phyloP scores from a whole-genome alignment of 2,329 filamentous ascomycete genomes.

The Cytospora leucostoma region DNA sequence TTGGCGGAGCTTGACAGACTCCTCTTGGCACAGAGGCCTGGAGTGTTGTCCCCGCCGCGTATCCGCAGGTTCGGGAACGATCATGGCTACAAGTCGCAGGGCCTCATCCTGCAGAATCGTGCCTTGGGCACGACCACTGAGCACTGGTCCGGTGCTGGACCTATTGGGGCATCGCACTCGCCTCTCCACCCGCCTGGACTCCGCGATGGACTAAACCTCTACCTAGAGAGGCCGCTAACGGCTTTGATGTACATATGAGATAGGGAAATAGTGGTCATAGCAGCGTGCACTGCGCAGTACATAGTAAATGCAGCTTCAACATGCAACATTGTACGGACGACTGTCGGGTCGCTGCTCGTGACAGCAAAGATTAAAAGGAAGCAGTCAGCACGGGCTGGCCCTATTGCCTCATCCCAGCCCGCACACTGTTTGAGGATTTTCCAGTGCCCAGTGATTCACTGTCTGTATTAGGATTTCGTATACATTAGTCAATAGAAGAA shows the following conservation, averaged over 20 bases:
- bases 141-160: background rate
- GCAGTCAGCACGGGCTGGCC: background rate
- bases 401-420: background rate
- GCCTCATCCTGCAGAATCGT: background rate
- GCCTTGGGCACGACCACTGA: background rate
- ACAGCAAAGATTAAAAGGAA: background rate
- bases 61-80: background rate
- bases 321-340: background rate
- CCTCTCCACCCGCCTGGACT: background rate
- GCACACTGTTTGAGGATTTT: no score
- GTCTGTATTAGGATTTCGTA: no score
- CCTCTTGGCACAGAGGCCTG: background rate
- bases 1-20: background rate
- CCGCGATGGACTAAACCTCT: background rate
- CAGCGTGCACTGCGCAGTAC: background rate
- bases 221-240: background rate
- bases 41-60: background rate
- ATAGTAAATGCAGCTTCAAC: background rate
- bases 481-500: no score
- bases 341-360: background rate
- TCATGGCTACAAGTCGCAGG: background rate
- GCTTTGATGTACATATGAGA: no score
- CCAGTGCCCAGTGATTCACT: no score
- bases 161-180: background rate
- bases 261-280: background rate